Evolutionary conservation across 371 early-diverging fungal species (phyloP).

Genomic region (Chytridiales sp.): DNA sequence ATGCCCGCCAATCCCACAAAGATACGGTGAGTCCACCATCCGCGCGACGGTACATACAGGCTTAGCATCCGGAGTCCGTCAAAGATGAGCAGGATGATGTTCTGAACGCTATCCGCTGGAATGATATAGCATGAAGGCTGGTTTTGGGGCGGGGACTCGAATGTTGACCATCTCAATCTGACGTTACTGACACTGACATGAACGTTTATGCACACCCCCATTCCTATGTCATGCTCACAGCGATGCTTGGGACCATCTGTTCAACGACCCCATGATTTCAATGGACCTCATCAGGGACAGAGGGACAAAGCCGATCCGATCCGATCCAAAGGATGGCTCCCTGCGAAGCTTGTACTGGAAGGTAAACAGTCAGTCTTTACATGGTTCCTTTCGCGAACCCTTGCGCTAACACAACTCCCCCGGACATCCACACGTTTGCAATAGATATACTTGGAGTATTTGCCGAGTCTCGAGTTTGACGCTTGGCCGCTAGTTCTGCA

Average conservation of each 20-base stretch:
- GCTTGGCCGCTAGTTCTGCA: constrained; percentile 61
- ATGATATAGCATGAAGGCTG: too few relatives aligned
- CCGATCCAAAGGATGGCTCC: constrained; percentile 11
- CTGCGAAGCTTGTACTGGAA: constrained; percentile 42
- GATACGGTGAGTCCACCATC: too few relatives aligned
- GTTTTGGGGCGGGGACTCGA: too few relatives aligned
- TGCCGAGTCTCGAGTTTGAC: constrained; percentile 35
- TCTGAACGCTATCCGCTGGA: too few relatives aligned
- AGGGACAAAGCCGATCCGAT: constrained; percentile 20
- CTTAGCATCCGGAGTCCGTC: too few relatives aligned
- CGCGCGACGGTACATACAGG: too few relatives aligned
- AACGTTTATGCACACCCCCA: too few relatives aligned
- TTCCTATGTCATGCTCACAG: too few relatives aligned
- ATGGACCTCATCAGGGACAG: constrained; percentile 28
- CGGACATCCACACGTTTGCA: neutral
- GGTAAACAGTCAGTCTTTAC: constrained; percentile 9
- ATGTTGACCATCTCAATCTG: too few relatives aligned
- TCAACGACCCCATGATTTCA: constrained; percentile 29
- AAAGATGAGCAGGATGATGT: too few relatives aligned
- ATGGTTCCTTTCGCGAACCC: neutral
- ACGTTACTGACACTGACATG: too few relatives aligned
- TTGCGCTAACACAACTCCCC: neutral
- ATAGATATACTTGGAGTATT: constrained; percentile 39
- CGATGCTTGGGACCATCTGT: constrained; percentile 21
- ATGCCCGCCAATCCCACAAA: too few relatives aligned